These are phyloP conservation scores for Silene latifolia DNA, from an alignment of 148 eudicot genomes.

Conservation along the genomic window DNA sequence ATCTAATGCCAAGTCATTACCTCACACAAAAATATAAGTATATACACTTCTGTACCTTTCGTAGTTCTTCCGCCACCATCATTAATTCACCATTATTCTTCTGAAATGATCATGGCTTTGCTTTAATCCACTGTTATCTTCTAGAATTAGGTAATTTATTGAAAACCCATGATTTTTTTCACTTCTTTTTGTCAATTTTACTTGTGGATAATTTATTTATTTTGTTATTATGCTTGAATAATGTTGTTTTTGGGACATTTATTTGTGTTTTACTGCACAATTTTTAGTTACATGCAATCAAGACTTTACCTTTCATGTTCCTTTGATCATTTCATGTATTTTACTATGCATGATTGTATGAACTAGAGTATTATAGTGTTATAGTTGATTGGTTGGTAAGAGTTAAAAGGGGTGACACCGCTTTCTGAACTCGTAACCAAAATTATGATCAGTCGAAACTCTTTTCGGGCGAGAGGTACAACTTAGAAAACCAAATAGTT, in stretches of 20 bases:
- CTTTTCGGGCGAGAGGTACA: too few species aligned
- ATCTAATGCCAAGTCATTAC: background rate
- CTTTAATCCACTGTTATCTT: background rate
- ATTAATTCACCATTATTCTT: background rate
- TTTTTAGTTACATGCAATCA: constrained; percentile 6
- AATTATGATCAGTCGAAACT: too few species aligned
- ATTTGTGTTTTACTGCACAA: background rate
- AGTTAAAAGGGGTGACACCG: too few species aligned
- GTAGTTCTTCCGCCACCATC: constrained; percentile 8
- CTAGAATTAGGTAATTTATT: constrained; percentile 2
- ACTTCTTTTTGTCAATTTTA: background rate
- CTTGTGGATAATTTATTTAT: background rate
- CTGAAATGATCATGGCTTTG: constrained; percentile 9
- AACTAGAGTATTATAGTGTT: background rate
- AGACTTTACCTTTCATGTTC: background rate
- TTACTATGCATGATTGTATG: background rate
- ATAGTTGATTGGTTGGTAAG: background rate
- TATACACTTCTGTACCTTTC: background rate
- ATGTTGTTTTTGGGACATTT: background rate
- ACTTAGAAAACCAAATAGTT: too few species aligned
- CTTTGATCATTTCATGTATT: background rate
- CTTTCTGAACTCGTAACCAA: background rate
- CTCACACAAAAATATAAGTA: background rate
- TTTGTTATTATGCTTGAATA: background rate
- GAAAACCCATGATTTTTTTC: background rate